A percentile compares a stretch with the other conserved stretches of the same genome.
These are phyloP conservation scores for Mycena vulgaris DNA, from an alignment of 768 basidiomycete species.

Conservation along the genomic window DNA sequence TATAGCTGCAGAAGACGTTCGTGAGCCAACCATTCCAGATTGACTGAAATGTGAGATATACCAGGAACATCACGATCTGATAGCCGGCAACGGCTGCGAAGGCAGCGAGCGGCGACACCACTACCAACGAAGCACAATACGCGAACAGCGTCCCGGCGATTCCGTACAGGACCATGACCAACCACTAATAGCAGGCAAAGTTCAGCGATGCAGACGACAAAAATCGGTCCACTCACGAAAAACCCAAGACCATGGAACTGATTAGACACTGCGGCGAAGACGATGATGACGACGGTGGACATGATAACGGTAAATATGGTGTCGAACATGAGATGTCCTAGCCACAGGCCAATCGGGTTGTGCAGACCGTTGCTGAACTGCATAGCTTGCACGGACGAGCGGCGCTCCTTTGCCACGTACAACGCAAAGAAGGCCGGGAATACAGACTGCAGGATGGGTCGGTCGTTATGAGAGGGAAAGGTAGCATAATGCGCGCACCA, in stretches of 20 bases:
- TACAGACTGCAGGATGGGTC: slow-evolving; percentile 62
- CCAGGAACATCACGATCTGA: slow-evolving; percentile 80
- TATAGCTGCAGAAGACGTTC: slow-evolving; percentile 62
- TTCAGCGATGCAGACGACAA: slow-evolving; percentile 15
- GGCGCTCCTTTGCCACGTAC: slow-evolving; percentile 82
- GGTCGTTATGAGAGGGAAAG: slow-evolving; percentile 2
- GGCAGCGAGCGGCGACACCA: slow-evolving; percentile 77
- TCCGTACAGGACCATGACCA: slow-evolving; percentile 79
- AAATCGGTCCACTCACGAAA: slow-evolving; percentile 58
- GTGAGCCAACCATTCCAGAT: background rate
- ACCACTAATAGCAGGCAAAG: slow-evolving; percentile 63
- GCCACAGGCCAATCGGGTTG: slow-evolving; percentile 80
- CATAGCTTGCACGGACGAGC: slow-evolving; percentile 85
- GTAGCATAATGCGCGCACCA: slow-evolving; percentile 58
- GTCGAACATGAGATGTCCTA: slow-evolving; percentile 86
- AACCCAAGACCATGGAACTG: slow-evolving; percentile 82
- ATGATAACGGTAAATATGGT: slow-evolving; percentile 70
- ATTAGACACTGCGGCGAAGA: slow-evolving; percentile 69
- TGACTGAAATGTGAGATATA: slow-evolving; percentile 53
- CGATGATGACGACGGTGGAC: slow-evolving; percentile 74
- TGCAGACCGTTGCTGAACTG: slow-evolving; percentile 84
- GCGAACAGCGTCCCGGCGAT: slow-evolving; percentile 78
- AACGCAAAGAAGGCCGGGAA: slow-evolving; percentile 88
- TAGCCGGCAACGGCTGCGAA: slow-evolving; percentile 83
- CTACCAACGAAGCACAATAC: slow-evolving; percentile 74